Percentiles rank a stretch among this genome's conserved stretches.
Evolutionary conservation across 2,329 filamentous ascomycete genomes (phyloP).

Genomic region (Ophiostoma quercus): DNA sequence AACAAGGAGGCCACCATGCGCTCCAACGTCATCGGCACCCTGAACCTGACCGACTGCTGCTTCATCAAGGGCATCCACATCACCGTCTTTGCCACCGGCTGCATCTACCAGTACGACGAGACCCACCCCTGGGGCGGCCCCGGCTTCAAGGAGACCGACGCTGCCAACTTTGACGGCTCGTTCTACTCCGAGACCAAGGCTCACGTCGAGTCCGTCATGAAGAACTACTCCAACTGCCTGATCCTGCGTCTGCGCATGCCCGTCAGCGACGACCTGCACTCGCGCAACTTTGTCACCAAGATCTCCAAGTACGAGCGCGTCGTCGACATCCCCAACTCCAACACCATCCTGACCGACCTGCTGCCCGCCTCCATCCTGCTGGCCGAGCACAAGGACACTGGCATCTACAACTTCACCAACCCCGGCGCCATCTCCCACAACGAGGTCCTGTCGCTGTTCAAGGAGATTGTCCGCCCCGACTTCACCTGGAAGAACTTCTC

Average conservation of each 20-base stretch:
- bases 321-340: conserved; percentile 64
- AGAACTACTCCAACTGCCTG: conserved; percentile 55
- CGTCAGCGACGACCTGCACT: conserved; percentile 61
- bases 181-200: conserved; percentile 66
- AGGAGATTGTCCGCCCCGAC: conserved; percentile 55
- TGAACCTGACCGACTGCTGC: conserved; percentile 60
- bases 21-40: conserved; percentile 60
- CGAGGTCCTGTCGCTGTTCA: conserved; percentile 59
- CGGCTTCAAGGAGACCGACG: conserved; percentile 57
- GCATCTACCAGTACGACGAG: conserved; percentile 61
- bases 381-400: conserved; percentile 82
- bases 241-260: conserved; percentile 65
- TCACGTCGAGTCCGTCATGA: conserved; percentile 60
- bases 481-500: conserved; percentile 63
- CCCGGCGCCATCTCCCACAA: conserved; percentile 67
- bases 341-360: conserved; percentile 60
- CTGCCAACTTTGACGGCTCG: conserved; percentile 60
- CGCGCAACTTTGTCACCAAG: conserved; percentile 65
- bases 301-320: conserved; percentile 60
- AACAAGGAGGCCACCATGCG: conserved; percentile 62
- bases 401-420: conserved; percentile 67
- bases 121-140: conserved; percentile 54
- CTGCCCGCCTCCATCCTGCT: conserved; percentile 70
- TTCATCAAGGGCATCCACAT: conserved; percentile 54
- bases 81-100: conserved; percentile 63